A percentile compares a stretch with the other conserved stretches of the same genome.
Evolutionary conservation across 2,329 filamentous ascomycete species (phyloP).

Genomic region (Apiospora rasikravindrae): DNA sequence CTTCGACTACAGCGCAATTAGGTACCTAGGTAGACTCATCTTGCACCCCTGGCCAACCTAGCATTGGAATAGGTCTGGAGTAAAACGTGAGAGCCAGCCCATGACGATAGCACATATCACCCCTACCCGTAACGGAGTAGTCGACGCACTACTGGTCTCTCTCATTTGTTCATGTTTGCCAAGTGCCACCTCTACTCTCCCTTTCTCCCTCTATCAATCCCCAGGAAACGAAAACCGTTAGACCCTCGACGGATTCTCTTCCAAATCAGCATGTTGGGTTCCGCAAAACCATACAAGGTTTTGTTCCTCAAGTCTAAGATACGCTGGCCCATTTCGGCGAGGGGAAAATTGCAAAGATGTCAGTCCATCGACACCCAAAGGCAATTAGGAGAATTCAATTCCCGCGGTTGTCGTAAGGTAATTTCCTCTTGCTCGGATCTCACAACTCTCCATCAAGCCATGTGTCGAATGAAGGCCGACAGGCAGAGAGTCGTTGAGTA

Average conservation of each 20-base stretch:
- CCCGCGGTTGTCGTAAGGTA: no score
- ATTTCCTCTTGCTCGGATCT: not conserved
- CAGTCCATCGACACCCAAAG: no score
- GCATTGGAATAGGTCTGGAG: not conserved
- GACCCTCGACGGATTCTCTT: not conserved
- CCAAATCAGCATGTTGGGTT: not conserved
- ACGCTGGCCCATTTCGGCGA: no score
- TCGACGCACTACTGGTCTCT: no score
- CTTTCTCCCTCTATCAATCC: not conserved
- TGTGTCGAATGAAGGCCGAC: no score
- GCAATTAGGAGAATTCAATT: no score
- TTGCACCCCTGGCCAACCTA: no score
- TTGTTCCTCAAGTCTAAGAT: not conserved
- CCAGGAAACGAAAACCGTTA: not conserved
- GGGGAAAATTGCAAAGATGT: no score
- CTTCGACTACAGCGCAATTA: not conserved
- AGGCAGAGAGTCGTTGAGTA: not conserved
- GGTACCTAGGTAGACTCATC: not conserved
- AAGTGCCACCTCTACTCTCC: not conserved
- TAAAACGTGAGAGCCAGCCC: not conserved
- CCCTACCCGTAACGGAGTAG: no score
- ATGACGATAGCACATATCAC: not conserved
- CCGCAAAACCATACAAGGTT: not conserved
- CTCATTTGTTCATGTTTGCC: not conserved
- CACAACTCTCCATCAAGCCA: not conserved